These are phyloP conservation scores for Brassica incana DNA, from an alignment of 345 rosid species.

Conservation along the genomic window DNA sequence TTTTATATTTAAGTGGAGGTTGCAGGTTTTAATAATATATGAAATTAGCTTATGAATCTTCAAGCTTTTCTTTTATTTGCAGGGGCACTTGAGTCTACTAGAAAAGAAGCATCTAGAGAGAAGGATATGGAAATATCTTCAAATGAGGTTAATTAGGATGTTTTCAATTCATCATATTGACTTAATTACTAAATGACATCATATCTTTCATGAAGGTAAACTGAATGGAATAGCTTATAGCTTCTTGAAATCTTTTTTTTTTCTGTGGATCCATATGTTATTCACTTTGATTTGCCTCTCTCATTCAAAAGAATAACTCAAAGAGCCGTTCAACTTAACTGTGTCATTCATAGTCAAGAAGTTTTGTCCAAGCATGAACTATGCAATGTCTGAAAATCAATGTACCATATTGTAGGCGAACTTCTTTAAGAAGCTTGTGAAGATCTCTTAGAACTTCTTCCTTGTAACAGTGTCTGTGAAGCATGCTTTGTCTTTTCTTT, in stretches of 20 bases:
- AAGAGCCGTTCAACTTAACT: neutral
- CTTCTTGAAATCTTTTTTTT: neutral
- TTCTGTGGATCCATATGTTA: neutral
- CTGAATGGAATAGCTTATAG: neutral
- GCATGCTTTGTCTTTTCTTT: neutral
- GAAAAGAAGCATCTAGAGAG: conserved; percentile 5
- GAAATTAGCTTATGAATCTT: conserved; percentile 20
- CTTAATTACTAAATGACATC: neutral
- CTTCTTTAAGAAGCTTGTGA: neutral
- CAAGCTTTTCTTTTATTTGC: neutral
- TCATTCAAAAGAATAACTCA: neutral
- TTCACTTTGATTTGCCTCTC: conserved; percentile 5
- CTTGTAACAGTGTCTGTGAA: neutral
- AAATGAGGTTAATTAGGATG: conserved; percentile 12
- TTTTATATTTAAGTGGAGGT: neutral
- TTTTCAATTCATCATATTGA: neutral
- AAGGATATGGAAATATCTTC: conserved; percentile 6
- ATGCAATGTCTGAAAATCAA: neutral
- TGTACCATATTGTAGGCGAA: neutral
- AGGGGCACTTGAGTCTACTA: conserved; percentile 15
- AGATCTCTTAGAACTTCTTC: neutral
- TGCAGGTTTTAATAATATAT: neutral
- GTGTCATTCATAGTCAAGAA: neutral
- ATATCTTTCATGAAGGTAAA: neutral
- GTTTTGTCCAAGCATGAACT: neutral